phyloP scores from a whole-genome alignment of 2,329 filamentous ascomycete genomes.

The Atkinsonella texensis region DNA sequence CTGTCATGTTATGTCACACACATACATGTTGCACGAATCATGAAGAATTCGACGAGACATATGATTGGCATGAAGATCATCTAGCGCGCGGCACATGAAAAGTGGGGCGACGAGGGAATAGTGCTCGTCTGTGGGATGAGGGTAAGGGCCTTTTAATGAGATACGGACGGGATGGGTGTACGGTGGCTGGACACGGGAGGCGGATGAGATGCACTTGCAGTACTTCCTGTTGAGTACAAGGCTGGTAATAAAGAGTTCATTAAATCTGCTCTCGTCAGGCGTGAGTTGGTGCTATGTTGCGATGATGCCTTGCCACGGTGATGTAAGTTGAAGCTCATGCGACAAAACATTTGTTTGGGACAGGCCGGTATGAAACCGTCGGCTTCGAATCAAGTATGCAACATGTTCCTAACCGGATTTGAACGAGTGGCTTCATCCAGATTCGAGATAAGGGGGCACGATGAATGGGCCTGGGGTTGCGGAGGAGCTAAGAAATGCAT shows the following conservation, averaged over 20 bases:
- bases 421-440: too few relatives aligned
- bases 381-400: too few relatives aligned
- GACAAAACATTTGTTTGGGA: too few relatives aligned
- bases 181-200: not conserved
- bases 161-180: not conserved
- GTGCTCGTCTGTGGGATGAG: not conserved
- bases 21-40: slow-evolving; percentile 2
- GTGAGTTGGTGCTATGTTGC: too few relatives aligned
- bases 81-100: not conserved
- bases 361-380: too few relatives aligned
- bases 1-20: not conserved
- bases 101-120: not conserved
- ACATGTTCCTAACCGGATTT: too few relatives aligned
- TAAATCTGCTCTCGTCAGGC: too few relatives aligned
- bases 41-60: not conserved
- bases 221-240: too few relatives aligned
- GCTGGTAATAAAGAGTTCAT: too few relatives aligned
- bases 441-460: slow-evolving; percentile 19
- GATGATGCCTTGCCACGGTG: too few relatives aligned
- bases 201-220: too few relatives aligned
- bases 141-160: not conserved
- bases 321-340: too few relatives aligned
- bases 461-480: slow-evolving; percentile 26
- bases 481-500: slow-evolving; percentile 19
- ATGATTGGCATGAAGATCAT: not conserved